A percentile compares a stretch with the other conserved stretches of the same genome.
phyloP scores from a whole-genome alignment of 2,329 filamentous ascomycete genomes.

The Zalaria obscura region DNA sequence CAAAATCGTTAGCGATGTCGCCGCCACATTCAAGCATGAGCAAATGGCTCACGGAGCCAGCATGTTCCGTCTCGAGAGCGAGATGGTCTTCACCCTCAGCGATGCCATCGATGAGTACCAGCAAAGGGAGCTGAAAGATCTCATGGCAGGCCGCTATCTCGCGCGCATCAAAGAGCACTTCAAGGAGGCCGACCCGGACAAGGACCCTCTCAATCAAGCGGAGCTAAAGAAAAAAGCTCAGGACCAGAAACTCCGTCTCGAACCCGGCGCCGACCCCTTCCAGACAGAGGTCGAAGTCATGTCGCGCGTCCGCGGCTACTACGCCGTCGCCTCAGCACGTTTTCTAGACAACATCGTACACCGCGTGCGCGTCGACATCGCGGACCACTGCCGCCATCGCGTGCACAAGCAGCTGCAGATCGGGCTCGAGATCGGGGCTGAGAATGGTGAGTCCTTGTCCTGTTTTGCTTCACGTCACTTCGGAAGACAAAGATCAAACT shows the following conservation, averaged over 20 bases:
- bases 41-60: constrained; percentile 13
- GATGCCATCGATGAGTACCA: constrained; percentile 11
- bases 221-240: constrained; percentile 19
- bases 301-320: constrained; percentile 53
- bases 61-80: constrained; percentile 16
- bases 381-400: constrained; percentile 7
- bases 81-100: constrained; percentile 22
- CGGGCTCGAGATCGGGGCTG: constrained; percentile 9
- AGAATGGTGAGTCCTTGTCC: constrained; percentile 1
- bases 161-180: constrained; percentile 15
- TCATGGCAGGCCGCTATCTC: constrained; percentile 14
- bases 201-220: background rate
- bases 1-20: constrained; percentile 13
- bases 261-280: constrained; percentile 45
- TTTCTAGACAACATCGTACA: constrained; percentile 43
- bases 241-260: constrained; percentile 10
- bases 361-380: constrained; percentile 23
- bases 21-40: constrained; percentile 14
- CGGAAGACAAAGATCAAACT: constrained; percentile 1
- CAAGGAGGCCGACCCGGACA: constrained; percentile 10
- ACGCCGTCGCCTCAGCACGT: constrained; percentile 48
- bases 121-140: constrained; percentile 7
- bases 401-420: constrained; percentile 9
- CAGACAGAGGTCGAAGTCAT: constrained; percentile 46
- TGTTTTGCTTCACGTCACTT: too few species aligned